Evolutionary conservation across 2,329 filamentous ascomycete species (phyloP), one percentile per base, ranked within the genome.

Genomic region (Aplosporella prunicola): DNA sequence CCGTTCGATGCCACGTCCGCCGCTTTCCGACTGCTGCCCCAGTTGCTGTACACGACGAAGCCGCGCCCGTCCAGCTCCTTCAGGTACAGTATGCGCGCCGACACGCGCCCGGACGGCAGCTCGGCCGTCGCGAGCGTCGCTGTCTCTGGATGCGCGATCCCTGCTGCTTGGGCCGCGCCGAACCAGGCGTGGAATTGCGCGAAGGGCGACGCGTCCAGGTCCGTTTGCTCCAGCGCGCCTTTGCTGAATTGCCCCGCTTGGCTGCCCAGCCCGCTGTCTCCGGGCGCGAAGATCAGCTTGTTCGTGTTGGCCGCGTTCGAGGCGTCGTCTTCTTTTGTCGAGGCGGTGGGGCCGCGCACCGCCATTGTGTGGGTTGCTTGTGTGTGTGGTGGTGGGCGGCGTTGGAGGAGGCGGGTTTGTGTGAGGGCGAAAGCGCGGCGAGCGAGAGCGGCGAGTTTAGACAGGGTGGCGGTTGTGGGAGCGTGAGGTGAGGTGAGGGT

Each of bases 11-110:
- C 69, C 5, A 91, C 64, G 56, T 94, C 85, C 33, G 63, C 53
- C 1, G 78, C 74, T 65, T 79, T 77, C 18, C 72, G 64, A 42
- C 78, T 84, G 0, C 83, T 91, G 43, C 77, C 87, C 67, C 88
- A 89, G 61, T 98, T 98, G 53, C 77, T 82, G 69, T 96, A 98
- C 32, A 98, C 71, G 28, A 96, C 86, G 62, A 93, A 98, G 11
- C 88, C 87, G 14, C 58, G 62, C 5, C 68, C 61, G 60, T 96
- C 88, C 16, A 96, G 76, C 67, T 96, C 91, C 64, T 98, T 98
- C 47, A 98, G 72, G 63, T 96, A 98, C 24, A 98, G 86, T 48
- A 86, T 73, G 42, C 91, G 84, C 3, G 84, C 80, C 31, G 78
- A 86, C 14, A 96, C 82, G 31, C 82, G 79, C 43, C 91, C 91